phyloP scores from a whole-genome alignment of 176 grass and related monocot genomes.

The Raddia distichophylla region DNA sequence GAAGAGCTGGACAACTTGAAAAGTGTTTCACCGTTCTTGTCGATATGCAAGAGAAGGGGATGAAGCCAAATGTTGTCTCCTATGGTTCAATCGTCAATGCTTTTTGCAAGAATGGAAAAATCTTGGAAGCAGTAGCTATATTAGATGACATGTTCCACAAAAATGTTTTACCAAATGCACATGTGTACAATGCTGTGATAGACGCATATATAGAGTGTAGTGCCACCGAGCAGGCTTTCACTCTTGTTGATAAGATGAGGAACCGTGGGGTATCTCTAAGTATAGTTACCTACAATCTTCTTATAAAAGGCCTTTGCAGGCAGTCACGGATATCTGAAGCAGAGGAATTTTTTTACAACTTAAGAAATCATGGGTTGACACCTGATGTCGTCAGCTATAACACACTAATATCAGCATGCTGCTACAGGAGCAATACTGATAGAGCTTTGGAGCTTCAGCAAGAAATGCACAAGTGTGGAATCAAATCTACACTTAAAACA shows the following conservation, averaged over 20 bases:
- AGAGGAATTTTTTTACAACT: constrained; percentile 41
- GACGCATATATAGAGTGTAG: constrained; percentile 54
- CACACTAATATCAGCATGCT: constrained; percentile 63
- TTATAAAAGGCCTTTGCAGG: constrained; percentile 64
- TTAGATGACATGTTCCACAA: constrained; percentile 64
- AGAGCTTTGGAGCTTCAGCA: constrained; percentile 58
- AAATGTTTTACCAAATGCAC: constrained; percentile 60
- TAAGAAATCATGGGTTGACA: constrained; percentile 44
- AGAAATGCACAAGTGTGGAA: constrained; percentile 52
- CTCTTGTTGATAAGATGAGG: constrained; percentile 54
- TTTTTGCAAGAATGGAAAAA: constrained; percentile 64
- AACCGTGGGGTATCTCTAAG: constrained; percentile 52
- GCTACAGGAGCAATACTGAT: constrained; percentile 44
- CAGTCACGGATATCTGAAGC: constrained; percentile 54
- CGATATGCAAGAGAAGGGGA: constrained; percentile 56
- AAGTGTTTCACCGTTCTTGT: constrained; percentile 53
- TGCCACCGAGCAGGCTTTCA: constrained; percentile 41
- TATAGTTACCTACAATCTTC: constrained; percentile 68
- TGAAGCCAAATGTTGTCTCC: constrained; percentile 55
- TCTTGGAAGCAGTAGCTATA: constrained; percentile 62
- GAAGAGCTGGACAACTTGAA: constrained; percentile 50
- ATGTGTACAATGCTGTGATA: constrained; percentile 63
- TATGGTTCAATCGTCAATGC: constrained; percentile 72
- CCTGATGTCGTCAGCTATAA: constrained; percentile 68
- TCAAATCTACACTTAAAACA: constrained; percentile 53